Evolutionary conservation across 2,329 filamentous ascomycete genomes (phyloP).

Genomic region (Macrophomina tecta): DNA sequence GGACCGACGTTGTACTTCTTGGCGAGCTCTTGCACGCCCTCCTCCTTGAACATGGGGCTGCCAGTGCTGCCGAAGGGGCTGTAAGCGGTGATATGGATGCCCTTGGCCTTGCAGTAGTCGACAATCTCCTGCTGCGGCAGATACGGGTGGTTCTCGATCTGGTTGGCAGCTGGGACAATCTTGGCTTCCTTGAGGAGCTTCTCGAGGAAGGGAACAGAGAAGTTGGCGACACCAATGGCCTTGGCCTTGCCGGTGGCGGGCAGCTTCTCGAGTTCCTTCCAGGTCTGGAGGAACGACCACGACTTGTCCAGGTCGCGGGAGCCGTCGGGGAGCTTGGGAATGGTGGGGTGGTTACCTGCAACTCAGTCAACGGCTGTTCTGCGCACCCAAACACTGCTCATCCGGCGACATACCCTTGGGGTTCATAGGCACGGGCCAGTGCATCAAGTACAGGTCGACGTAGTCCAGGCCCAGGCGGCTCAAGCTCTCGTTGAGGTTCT

Average conservation of each 20-base stretch:
- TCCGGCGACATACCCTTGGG: conserved; percentile 62
- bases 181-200: conserved; percentile 64
- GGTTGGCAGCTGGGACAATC: conserved; percentile 70
- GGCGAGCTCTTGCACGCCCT: conserved; percentile 54
- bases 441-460: conserved; percentile 80
- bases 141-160: conserved; percentile 76
- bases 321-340: conserved; percentile 77
- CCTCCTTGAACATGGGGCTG: conserved; percentile 55
- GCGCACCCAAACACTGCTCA: not conserved
- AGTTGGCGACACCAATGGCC: conserved; percentile 59
- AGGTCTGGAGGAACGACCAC: conserved; percentile 76
- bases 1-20: conserved; percentile 56
- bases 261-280: conserved; percentile 76
- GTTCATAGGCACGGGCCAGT: conserved; percentile 85
- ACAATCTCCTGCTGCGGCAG: conserved; percentile 76
- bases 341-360: conserved; percentile 70
- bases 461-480: conserved; percentile 78
- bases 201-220: conserved; percentile 54
- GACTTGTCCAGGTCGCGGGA: conserved; percentile 72
- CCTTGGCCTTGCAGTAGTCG: conserved; percentile 70
- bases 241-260: conserved; percentile 52
- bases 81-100: conserved; percentile 76
- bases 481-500: conserved; percentile 74
- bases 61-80: conserved; percentile 57
- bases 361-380: conserved; percentile 31